Conservation (phyloP, 371 early-diverging fungal species). For the Mortierella sp. region DNA sequence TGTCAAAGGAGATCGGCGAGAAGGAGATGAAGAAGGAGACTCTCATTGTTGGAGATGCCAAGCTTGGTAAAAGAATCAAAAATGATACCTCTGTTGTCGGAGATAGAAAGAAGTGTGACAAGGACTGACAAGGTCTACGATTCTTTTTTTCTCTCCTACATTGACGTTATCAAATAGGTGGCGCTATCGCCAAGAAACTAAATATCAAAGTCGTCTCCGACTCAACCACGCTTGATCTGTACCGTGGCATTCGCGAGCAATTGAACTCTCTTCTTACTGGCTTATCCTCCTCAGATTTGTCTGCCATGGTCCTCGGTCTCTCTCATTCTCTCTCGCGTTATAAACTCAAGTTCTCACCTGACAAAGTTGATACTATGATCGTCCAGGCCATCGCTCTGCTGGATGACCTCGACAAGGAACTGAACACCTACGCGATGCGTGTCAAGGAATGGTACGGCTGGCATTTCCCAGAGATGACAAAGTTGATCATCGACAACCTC, state of each 20-base stretch:
- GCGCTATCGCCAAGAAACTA: conserved; percentile 93
- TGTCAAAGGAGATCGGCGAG: conserved; percentile 82
- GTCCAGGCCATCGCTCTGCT: conserved; percentile 94
- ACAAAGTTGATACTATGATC: conserved; percentile 96
- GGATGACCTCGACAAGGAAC: conserved; percentile 96
- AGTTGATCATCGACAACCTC: conserved; percentile 92
- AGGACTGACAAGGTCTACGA: too few relatives aligned
- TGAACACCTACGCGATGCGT: conserved; percentile 97
- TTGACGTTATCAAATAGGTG: conserved; percentile 43
- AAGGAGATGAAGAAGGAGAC: conserved; percentile 91
- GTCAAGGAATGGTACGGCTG: conserved; percentile 99
- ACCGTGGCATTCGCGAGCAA: conserved; percentile 91
- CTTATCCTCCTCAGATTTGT: conserved; percentile 82
- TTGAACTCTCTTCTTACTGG: conserved; percentile 75
- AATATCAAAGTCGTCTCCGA: conserved; percentile 92
- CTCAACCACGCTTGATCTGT: conserved; percentile 86
- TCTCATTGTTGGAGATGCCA: conserved; percentile 92
- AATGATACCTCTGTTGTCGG: too few relatives aligned
- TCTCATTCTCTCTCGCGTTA: conserved; percentile 88
- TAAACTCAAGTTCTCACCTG: conserved; percentile 93
- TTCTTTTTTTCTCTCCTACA: neutral
- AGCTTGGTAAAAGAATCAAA: conserved; percentile 78
- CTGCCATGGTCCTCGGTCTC: conserved; percentile 86
- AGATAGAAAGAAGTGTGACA: too few relatives aligned
- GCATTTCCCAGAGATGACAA: conserved; percentile 98